Base-by-base conservation (phyloP, 2,329 filamentous ascomycete species). In the Pseudofabraea citricarpa region DNA sequence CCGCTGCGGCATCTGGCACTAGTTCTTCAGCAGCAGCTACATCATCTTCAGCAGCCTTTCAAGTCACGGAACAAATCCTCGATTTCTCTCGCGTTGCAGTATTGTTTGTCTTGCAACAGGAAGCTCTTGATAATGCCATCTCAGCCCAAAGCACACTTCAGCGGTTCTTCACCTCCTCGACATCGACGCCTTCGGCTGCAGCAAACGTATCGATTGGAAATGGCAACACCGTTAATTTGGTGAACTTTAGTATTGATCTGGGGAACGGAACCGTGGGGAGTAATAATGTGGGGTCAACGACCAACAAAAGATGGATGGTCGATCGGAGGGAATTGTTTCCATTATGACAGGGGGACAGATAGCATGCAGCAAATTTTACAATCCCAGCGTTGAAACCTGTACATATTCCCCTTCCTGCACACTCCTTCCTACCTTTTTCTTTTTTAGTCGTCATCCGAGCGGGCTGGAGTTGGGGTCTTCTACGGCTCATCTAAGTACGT, bases 11-110 rank as follows among this genome's bases (percentile, higher is more conserved):
- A 5, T 40, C 39, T 21, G 43, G 51, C 10, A 41, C 52, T n/a
- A 40, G 53, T 3, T 43, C 54, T 7, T 42, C 40, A 2, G 41
- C 56, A 15, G 49, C 54, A 3, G 26, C 54, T 4, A 50, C 54
- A 8, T 44, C 52, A 31, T 41, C 53, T 2, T 52, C 49, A 12
- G 57, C 54, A 7, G 41, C 52, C 1, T 82, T 82, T 39, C 58
- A 57, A 0, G 65, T 79, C 10, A 77, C 75, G 1, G 70, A 81
- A 44, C 68, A 77, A 39, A 70, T 73, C 0, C 64, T 83, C 1
- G 81, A 85, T 54, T 86, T 86, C 64, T 74, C 79, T 1, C 72
- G 81, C 3, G 71, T 83, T 2, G 73, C 72, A 0, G 74, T 85
- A 3, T 67, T 86, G 13, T 84, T 71, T 50, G 67, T 86, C 20